Evolutionary conservation across 495 filamentous ascomycete genomes (phyloP).

Genomic region (Penicillium ucsense): DNA sequence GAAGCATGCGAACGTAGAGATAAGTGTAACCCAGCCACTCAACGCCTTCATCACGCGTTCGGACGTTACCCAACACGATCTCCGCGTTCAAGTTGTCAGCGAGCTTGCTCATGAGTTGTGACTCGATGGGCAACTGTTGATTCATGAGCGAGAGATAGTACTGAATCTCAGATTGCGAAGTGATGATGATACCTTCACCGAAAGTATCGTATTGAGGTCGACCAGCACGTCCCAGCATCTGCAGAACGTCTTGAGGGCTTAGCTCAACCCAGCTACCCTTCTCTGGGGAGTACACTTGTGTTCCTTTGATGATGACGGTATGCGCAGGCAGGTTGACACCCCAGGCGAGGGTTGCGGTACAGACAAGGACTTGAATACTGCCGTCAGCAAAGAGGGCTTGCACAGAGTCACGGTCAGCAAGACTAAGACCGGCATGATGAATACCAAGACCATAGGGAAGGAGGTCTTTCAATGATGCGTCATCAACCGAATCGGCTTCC

Average conservation of each 20-base stretch:
- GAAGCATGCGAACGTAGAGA: slow-evolving; percentile 94
- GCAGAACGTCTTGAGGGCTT: slow-evolving; percentile 93
- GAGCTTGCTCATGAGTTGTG: slow-evolving; percentile 85
- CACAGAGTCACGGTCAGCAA: slow-evolving; percentile 85
- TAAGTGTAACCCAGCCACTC: slow-evolving; percentile 99
- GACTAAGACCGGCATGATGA: slow-evolving; percentile 93
- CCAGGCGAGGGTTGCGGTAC: slow-evolving; percentile 95
- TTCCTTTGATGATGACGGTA: slow-evolving; percentile 96
- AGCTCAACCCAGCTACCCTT: slow-evolving; percentile 98
- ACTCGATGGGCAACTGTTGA: slow-evolving; percentile 95
- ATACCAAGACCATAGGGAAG: slow-evolving; percentile 96
- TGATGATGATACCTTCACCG: slow-evolving; percentile 98
- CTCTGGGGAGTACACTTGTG: slow-evolving; percentile 95
- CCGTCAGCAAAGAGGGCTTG: slow-evolving; percentile 91
- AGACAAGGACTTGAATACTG: slow-evolving; percentile 88
- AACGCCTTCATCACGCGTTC: slow-evolving; percentile 86
- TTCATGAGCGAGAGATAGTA: slow-evolving; percentile 96
- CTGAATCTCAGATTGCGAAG: slow-evolving; percentile 84
- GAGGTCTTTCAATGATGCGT: slow-evolving; percentile 86
- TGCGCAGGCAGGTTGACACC: slow-evolving; percentile 97
- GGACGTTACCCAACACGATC: slow-evolving; percentile 89
- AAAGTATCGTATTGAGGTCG: slow-evolving; percentile 96
- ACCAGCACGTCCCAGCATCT: slow-evolving; percentile 97
- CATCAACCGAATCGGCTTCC: slow-evolving; percentile 73
- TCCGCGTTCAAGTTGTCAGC: slow-evolving; percentile 98